A percentile compares a stretch with the other conserved stretches of the same genome.
Evolutionary conservation across 345 rosid genomes (phyloP).

Genomic region (Diplotaxis tenuifolia): DNA sequence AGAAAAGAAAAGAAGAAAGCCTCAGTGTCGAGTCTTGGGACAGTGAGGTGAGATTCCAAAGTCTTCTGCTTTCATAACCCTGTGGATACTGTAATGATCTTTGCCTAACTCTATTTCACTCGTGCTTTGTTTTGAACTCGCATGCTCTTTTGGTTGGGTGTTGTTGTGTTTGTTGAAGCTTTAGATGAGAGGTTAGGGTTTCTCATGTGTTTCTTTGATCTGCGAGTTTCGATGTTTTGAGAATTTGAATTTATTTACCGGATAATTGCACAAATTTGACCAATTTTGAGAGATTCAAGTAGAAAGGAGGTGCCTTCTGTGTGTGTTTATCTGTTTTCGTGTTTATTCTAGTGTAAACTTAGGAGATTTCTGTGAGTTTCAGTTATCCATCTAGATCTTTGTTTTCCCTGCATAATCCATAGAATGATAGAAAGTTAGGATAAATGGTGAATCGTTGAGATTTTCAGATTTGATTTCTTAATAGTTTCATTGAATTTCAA

Average conservation of each 20-base stretch:
- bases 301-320: neutral
- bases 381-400: constrained; percentile 15
- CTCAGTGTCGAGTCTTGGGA: constrained; percentile 29
- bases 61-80: constrained; percentile 15
- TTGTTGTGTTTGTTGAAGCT: neutral
- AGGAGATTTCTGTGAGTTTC: no score
- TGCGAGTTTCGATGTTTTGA: no score
- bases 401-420: no score
- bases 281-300: neutral
- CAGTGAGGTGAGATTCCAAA: constrained; percentile 28
- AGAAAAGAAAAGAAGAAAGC: neutral
- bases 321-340: no score
- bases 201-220: constrained; percentile 7
- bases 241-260: no score
- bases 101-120: no score
- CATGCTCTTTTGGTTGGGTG: neutral
- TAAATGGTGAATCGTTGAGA: constrained; percentile 15
- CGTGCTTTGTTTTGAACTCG: no score
- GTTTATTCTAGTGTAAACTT: no score
- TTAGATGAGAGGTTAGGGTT: constrained; percentile 29
- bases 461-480: constrained; percentile 3
- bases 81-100: neutral
- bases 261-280: constrained; percentile 5
- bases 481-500: no score
- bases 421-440: no score